Evolutionary conservation across 2,329 filamentous ascomycete genomes (phyloP).

Genomic region (Lecanicillium sp.): DNA sequence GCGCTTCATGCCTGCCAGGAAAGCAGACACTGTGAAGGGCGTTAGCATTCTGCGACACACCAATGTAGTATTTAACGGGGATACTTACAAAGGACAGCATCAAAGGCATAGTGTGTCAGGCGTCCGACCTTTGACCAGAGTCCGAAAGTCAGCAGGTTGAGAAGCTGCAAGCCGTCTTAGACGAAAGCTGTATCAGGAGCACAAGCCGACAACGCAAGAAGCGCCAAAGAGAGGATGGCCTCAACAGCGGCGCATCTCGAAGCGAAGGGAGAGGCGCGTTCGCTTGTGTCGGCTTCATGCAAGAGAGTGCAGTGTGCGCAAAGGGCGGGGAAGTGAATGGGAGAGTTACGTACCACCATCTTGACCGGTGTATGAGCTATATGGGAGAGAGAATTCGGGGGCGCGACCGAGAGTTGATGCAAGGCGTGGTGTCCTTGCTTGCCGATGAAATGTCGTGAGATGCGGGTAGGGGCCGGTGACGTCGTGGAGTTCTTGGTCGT

Average conservation of each 20-base stretch:
- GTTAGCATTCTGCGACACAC: too few relatives aligned
- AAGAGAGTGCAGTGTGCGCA: too few relatives aligned
- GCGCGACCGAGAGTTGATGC: background rate
- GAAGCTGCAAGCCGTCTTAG: constrained; percentile 41
- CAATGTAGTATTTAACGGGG: too few relatives aligned
- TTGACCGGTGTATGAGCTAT: background rate
- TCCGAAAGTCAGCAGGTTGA: constrained; percentile 62
- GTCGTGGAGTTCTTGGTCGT: too few relatives aligned
- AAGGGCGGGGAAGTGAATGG: constrained; percentile 2
- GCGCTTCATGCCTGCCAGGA: constrained; percentile 93
- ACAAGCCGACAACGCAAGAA: too few relatives aligned
- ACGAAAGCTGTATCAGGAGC: constrained; percentile 10
- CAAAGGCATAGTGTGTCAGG: constrained; percentile 90
- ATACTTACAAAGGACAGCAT: constrained; percentile 84
- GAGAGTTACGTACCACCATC: constrained; percentile 4
- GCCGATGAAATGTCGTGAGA: too few relatives aligned
- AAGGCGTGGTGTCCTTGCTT: too few relatives aligned
- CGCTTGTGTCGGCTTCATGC: constrained; percentile 11
- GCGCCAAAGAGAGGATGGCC: too few relatives aligned
- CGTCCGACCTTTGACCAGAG: constrained; percentile 77
- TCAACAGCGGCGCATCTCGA: too few relatives aligned
- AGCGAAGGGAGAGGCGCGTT: constrained; percentile 8
- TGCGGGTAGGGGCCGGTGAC: constrained; percentile 1
- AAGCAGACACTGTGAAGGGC: constrained; percentile 67
- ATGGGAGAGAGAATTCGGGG: background rate